Base-by-base conservation (phyloP, 163 green algal species). In the Chlorella variabilis region DNA sequence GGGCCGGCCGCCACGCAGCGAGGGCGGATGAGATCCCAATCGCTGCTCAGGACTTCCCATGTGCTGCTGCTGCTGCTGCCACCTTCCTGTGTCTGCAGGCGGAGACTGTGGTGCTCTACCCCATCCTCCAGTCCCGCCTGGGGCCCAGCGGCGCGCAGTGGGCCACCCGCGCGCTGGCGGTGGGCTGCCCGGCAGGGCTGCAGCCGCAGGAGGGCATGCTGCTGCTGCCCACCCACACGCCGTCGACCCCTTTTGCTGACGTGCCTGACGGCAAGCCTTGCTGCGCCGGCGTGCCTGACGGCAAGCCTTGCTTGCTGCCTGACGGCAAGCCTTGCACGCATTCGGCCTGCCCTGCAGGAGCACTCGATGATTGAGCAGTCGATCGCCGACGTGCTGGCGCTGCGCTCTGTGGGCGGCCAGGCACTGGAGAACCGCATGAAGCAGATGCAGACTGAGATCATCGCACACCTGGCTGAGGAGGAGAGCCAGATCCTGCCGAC, bases 381-480 rank as follows among this genome's bases (percentile, higher is more conserved):
- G 3, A 36, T 78, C 20, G 71, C 71, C 0, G 71, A 78, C 25
- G 34, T 66, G 34, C 71, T 78, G 23, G 17, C 71, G 31, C 51
- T 78, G 71, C 71, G 71, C 25, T 4, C 49, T 0, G 71, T 36
- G 11, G 51, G 51, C 25, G 36, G 51, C 5, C 31, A 78, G 51
- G 49, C 71, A 20, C 49, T 78, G 71, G 23, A 33, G 3, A 78
- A 66, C 71, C 33, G 71, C 21, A 25, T 78, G 51, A 78, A 78
- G 71, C 71, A 78, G 71, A 33, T 67, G 51, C 71, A 78, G 51
- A 21, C 49, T 33, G 71, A 78, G 51, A 68, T 78, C 25, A 36
- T 54, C 4, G 34, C 71, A 1, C 71, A 78, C 71, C 71, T 68
- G 34, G 34, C 25, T 7, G 71, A 78, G 71, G 71, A 78, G 71